Percentiles rank a stretch among this genome's conserved stretches.
phyloP scores from a whole-genome alignment of 1,284 basidiomycete species.

The Cryptococcus sp. region DNA sequence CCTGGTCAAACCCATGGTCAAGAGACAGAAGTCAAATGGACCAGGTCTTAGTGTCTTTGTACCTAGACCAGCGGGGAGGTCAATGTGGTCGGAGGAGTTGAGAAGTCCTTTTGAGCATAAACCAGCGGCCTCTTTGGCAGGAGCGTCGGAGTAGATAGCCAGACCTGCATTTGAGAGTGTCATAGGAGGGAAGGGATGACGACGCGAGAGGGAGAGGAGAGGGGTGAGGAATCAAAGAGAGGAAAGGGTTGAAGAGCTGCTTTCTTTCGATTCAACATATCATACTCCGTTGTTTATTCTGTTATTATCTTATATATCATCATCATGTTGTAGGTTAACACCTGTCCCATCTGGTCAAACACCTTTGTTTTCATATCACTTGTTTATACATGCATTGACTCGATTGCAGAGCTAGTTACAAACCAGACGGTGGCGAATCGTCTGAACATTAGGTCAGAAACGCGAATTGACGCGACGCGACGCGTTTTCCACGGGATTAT shows the following conservation, averaged over 20 bases:
- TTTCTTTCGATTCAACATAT: neutral
- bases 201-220: no score
- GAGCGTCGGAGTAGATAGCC: neutral
- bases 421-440: no score
- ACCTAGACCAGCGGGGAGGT: neutral
- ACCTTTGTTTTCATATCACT: neutral
- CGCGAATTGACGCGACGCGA: no score
- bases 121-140: neutral
- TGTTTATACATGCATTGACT: no score
- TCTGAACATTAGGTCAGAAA: no score
- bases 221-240: no score
- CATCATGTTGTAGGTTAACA: neutral
- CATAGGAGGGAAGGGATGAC: no score
- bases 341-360: neutral
- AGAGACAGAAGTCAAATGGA: slow-evolving; percentile 2
- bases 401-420: no score
- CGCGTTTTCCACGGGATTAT: no score
- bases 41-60: slow-evolving; percentile 5
- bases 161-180: neutral
- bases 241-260: neutral
- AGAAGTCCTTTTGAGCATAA: slow-evolving; percentile 7
- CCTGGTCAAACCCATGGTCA: slow-evolving; percentile 1
- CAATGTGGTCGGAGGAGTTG: slow-evolving; percentile 1
- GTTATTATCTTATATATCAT: neutral
- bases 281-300: neutral